Evolutionary conservation across 176 grass and related monocot species (phyloP).

Genomic region (sorghum (Sorghum bicolor)): DNA sequence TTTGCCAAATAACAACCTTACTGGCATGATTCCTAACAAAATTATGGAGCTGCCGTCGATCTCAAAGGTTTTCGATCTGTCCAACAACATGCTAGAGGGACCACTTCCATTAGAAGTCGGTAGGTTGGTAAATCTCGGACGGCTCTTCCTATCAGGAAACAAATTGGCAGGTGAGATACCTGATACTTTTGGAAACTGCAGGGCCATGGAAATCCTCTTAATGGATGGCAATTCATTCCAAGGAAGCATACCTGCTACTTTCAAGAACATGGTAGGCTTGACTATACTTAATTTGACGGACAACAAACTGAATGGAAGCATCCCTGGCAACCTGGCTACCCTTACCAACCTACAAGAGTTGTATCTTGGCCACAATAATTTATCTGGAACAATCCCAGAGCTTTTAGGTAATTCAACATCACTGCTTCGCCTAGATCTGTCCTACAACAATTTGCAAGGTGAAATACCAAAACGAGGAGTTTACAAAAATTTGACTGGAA

Average conservation of each 20-base stretch:
- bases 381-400: conserved; percentile 19
- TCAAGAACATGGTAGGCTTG: conserved; percentile 25
- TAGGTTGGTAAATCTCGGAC: too few species aligned
- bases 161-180: conserved; percentile 12
- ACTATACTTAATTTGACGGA: neutral
- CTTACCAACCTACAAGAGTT: conserved; percentile 1
- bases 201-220: conserved; percentile 13
- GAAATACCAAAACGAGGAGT: conserved; percentile 22
- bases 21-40: neutral
- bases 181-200: conserved; percentile 3
- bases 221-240: conserved; percentile 29
- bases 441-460: conserved; percentile 35
- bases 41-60: neutral
- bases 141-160: too few species aligned
- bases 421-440: neutral
- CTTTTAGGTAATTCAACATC: neutral
- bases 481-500: conserved; percentile 30
- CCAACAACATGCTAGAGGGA: neutral
- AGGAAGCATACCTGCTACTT: conserved; percentile 26
- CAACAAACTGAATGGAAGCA: conserved; percentile 23
- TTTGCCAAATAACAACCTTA: neutral
- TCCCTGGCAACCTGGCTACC: neutral
- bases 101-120: too few species aligned
- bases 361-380: conserved; percentile 25
- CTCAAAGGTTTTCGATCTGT: neutral